Base-by-base conservation (phyloP, 129 eudicot genomes). In the Rutidosis leptorrhynchoides region DNA sequence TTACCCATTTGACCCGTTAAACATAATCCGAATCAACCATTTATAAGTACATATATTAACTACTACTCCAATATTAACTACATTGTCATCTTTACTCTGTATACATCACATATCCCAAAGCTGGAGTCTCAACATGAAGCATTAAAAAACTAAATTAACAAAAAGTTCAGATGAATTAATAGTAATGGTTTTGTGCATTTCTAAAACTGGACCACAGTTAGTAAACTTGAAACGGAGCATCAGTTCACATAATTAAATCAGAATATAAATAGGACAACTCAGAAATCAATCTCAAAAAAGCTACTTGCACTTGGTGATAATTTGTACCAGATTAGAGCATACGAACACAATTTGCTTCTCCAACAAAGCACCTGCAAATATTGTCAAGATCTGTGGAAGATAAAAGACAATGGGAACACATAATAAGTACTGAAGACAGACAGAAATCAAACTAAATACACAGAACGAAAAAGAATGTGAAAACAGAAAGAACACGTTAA, bases 321-420 rank as follows among this genome's bases (percentile, higher is more conserved):
- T 4, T n/a, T 59, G 61, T 85, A 88, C 96, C 96, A 88, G 75
- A 68, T 85, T 85, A 29, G 94, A 89, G 81, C 96, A 94, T 62
- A 89, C 84, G 42, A 94, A 72, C 17, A 83, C 86, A 79, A 89
- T 86, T 75, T 94, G 95, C 81, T 94, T 94, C 84, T 94, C 99
- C 81, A 94, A 80, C 72, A 94, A 88, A 59, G 93, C 97, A 66
- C 88, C 97, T 0, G 95, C 93, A 79, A 94, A 82, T 76, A 94
- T 69, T 65, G 96, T 94, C 76, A 94, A 75, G 4, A 94, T 90
- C 99, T 94, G 83, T 64, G 55, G 9, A 78, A 78, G 70, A 76
- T 58, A 62, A 20, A 72, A 42, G 33, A 46, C 51, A 22, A 58
- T 17, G 40, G 62, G 12, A 74, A 48, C 46, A 11, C 48, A 33